A percentile compares a stretch with the other conserved stretches of the same genome.
Conservation (phyloP, 148 eudicot genomes). For the Cornus florida region DNA sequence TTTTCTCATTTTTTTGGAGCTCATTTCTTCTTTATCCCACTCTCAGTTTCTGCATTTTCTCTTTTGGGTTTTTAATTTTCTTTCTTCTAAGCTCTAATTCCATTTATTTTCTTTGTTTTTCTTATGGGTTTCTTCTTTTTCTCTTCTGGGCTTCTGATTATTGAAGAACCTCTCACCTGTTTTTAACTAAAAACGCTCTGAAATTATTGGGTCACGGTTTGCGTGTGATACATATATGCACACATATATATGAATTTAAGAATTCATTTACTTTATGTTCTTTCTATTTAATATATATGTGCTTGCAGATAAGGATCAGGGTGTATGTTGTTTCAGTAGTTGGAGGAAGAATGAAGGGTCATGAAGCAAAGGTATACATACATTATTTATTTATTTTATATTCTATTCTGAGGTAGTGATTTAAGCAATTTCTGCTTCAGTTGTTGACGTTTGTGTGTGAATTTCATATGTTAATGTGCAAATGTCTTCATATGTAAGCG, state of each 20-base stretch:
- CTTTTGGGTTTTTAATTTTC: not conserved
- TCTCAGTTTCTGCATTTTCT: not conserved
- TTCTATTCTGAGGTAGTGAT: not conserved
- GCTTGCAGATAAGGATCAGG: not conserved
- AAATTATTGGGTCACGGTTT: not conserved
- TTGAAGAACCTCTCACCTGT: not conserved
- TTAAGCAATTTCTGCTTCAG: not conserved
- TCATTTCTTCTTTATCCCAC: not conserved
- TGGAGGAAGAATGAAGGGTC: slow-evolving; percentile 24
- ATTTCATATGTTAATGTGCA: too few species aligned
- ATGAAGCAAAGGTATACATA: slow-evolving; percentile 21
- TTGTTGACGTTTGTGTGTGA: not conserved
- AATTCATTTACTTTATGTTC: not conserved
- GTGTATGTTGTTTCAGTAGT: slow-evolving; percentile 1
- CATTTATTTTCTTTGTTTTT: not conserved
- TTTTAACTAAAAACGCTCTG: not conserved
- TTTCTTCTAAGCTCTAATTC: not conserved
- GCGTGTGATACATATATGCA: not conserved
- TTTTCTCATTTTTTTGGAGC: not conserved
- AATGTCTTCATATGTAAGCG: not conserved
- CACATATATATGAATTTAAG: not conserved
- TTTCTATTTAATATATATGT: not conserved
- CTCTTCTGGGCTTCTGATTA: not conserved
- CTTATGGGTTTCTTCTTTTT: not conserved
- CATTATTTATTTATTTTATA: not conserved